phyloP scores from a whole-genome alignment of 345 rosid species.

The Hibiscus syriacus region DNA sequence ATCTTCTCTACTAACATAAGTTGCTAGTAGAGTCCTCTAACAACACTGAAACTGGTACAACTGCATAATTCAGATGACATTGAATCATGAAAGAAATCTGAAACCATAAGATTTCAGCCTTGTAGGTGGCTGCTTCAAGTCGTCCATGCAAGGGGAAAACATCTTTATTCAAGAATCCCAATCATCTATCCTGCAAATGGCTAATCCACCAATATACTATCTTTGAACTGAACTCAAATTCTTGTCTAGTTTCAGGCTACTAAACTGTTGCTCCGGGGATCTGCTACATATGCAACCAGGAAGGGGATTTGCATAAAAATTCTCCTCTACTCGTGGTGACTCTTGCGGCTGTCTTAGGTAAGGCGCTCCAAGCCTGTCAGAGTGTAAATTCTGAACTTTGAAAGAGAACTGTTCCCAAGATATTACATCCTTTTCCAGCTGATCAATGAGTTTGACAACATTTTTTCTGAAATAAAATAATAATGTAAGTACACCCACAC shows the following conservation, averaged over 20 bases:
- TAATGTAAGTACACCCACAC: neutral
- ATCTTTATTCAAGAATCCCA: slow-evolving; percentile 6
- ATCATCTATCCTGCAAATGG: slow-evolving; percentile 3
- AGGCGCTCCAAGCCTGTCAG: slow-evolving; percentile 67
- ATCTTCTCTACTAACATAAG: slow-evolving; percentile 10
- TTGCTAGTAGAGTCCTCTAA: slow-evolving; percentile 12
- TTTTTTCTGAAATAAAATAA: slow-evolving; percentile 45
- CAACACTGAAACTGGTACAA: slow-evolving; percentile 6
- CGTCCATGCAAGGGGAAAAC: slow-evolving; percentile 3
- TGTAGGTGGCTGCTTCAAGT: slow-evolving; percentile 5
- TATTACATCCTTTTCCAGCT: slow-evolving; percentile 45
- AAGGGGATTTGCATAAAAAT: slow-evolving; percentile 80
- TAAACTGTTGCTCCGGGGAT: slow-evolving; percentile 23
- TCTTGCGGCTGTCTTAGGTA: slow-evolving; percentile 55
- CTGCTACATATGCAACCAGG: slow-evolving; percentile 80
- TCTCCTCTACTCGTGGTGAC: slow-evolving; percentile 77
- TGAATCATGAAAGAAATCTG: neutral
- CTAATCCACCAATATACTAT: slow-evolving; percentile 14
- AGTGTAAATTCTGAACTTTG: slow-evolving; percentile 52
- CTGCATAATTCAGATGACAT: neutral
- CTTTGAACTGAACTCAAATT: slow-evolving; percentile 23
- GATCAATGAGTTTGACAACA: slow-evolving; percentile 64
- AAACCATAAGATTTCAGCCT: slow-evolving; percentile 10
- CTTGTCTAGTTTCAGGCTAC: slow-evolving; percentile 21
- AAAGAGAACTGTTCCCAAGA: slow-evolving; percentile 74